Conservation (phyloP, 208 protist species). For the Leishmania tarentolae region DNA sequence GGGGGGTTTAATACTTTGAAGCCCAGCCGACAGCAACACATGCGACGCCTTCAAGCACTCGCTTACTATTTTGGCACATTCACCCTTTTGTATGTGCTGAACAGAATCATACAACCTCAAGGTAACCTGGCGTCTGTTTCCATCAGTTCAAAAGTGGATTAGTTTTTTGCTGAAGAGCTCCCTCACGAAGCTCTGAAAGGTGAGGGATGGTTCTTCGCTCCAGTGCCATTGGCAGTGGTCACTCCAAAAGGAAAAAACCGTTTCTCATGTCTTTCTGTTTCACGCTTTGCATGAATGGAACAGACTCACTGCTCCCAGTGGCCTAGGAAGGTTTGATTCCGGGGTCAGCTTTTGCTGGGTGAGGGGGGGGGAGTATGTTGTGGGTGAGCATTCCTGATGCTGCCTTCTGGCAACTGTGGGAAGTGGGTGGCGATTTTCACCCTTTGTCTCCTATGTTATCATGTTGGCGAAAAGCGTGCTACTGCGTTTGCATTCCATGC, state of each 20-base stretch:
- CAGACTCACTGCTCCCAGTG: background rate
- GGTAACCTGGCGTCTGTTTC: background rate
- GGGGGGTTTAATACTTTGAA: background rate
- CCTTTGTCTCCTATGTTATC: background rate
- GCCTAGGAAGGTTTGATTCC: background rate
- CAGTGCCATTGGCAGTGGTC: no score
- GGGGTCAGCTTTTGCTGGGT: background rate
- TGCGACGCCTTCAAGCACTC: background rate
- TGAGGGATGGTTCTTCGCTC: no score
- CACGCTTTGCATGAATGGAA: background rate
- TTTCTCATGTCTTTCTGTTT: background rate
- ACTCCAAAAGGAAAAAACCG: no score
- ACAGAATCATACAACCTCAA: background rate
- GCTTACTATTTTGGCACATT: background rate
- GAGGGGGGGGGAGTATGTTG: background rate
- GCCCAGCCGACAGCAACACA: background rate
- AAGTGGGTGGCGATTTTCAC: background rate
- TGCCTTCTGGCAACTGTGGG: background rate
- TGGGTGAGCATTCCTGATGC: background rate
- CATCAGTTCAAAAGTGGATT: background rate
- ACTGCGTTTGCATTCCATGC: background rate
- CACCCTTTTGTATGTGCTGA: background rate
- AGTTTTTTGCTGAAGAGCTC: background rate
- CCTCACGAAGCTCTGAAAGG: background rate
- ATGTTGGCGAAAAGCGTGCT: background rate